Evolutionary conservation across 192 early-diverging fungal species (phyloP).

Genomic region (Podila clonocystis): DNA sequence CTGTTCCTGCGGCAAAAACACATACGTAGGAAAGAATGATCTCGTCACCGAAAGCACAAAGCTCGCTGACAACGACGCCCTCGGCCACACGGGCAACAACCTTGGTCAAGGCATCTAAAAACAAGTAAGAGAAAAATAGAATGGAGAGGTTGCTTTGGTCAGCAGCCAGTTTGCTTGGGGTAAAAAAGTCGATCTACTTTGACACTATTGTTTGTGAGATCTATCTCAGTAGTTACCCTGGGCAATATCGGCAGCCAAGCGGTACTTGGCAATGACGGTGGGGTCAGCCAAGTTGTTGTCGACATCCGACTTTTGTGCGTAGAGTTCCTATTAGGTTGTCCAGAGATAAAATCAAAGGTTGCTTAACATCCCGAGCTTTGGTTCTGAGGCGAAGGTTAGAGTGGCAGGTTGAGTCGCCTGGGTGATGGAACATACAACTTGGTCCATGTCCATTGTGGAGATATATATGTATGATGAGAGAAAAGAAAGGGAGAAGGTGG

Average conservation of each 20-base stretch:
- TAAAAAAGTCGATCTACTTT: neutral
- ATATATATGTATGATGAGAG: neutral
- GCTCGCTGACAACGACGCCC: conserved; percentile 68
- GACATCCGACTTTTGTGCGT: conserved; percentile 58
- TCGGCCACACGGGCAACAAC: conserved; percentile 62
- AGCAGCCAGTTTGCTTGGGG: neutral
- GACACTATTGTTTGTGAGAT: neutral
- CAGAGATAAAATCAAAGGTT: neutral
- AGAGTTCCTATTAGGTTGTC: conserved; percentile 33
- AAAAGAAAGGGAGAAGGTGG: neutral
- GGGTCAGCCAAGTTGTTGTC: conserved; percentile 76
- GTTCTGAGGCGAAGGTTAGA: too few relatives aligned
- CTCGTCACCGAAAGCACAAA: conserved; percentile 76
- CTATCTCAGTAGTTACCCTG: conserved; percentile 61
- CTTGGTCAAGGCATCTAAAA: conserved; percentile 64
- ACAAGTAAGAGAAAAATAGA: neutral
- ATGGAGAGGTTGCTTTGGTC: neutral
- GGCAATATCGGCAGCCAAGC: conserved; percentile 77
- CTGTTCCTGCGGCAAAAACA: neutral
- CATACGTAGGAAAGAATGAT: conserved; percentile 68
- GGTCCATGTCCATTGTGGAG: conserved; percentile 37
- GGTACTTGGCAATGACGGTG: conserved; percentile 78
- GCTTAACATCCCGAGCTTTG: too few relatives aligned
- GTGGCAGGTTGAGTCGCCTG: too few relatives aligned
- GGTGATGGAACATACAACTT: conserved; percentile 31